Percentiles rank a stretch among this genome's conserved stretches.
Conservation (phyloP, 305 asterid species). For the Withania somnifera region DNA sequence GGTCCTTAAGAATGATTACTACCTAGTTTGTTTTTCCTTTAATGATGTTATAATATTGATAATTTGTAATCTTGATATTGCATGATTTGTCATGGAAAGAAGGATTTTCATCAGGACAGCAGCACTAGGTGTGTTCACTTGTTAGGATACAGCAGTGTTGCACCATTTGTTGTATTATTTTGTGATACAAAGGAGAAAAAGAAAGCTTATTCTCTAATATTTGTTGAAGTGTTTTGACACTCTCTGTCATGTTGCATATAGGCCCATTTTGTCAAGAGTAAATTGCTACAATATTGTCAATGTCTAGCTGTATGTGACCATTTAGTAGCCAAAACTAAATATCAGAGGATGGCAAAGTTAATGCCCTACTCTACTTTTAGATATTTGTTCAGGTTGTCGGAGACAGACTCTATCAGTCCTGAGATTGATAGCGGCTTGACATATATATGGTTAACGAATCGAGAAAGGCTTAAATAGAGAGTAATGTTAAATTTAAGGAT, state of each 20-base stretch:
- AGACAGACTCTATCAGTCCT: background rate
- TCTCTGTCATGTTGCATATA: background rate
- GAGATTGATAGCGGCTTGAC: background rate
- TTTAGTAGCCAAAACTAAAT: background rate
- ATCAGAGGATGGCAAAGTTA: background rate
- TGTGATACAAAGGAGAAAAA: background rate
- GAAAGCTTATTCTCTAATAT: no score
- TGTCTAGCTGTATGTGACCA: background rate
- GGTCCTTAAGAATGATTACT: background rate
- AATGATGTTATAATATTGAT: background rate
- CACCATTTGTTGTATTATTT: background rate
- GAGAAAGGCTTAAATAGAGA: background rate
- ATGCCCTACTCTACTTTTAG: background rate
- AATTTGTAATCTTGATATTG: background rate
- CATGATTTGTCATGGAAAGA: background rate
- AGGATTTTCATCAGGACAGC: background rate
- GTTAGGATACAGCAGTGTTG: background rate
- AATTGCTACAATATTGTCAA: background rate
- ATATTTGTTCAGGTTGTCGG: background rate
- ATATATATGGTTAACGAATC: background rate
- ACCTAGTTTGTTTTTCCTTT: slow-evolving; percentile 1
- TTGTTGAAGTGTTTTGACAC: no score
- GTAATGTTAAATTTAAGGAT: background rate
- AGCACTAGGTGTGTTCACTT: background rate
- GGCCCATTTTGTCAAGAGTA: background rate